Conservation (phyloP, 192 early-diverging fungal genomes). For the Podila verticillata region DNA sequence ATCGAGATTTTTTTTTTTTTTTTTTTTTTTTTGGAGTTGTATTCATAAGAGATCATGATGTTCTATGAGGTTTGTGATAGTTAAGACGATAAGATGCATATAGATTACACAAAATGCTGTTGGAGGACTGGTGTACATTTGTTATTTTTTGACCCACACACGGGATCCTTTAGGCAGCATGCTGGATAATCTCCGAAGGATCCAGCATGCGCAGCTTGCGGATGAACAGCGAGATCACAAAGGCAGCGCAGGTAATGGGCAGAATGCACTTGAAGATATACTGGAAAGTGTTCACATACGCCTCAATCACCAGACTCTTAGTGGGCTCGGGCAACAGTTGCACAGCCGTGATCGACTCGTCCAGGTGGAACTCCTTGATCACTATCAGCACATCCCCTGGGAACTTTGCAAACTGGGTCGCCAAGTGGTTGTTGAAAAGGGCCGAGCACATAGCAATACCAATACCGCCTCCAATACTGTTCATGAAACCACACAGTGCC, state of each 20-base stretch:
- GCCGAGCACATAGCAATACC: slow-evolving; percentile 76
- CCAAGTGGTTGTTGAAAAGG: slow-evolving; percentile 68
- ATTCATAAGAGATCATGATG: no score
- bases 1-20: neutral
- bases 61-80: no score
- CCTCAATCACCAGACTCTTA: slow-evolving; percentile 50
- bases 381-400: neutral
- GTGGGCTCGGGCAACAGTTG: slow-evolving; percentile 42
- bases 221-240: slow-evolving; percentile 59
- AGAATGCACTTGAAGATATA: slow-evolving; percentile 64
- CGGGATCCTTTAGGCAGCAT: slow-evolving; percentile 9
- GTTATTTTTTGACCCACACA: no score
- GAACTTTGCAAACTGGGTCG: slow-evolving; percentile 22
- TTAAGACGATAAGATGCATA: no score
- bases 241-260: slow-evolving; percentile 59
- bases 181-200: slow-evolving; percentile 40
- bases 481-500: slow-evolving; percentile 71
- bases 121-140: no score
- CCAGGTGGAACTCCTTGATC: slow-evolving; percentile 15
- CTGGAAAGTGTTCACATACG: slow-evolving; percentile 65
- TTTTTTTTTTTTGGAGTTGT: neutral
- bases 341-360: slow-evolving; percentile 35
- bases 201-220: slow-evolving; percentile 48
- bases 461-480: slow-evolving; percentile 59
- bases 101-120: no score